Conservation (phyloP, 2,329 filamentous ascomycete species). For the Trichoderma sp. region DNA sequence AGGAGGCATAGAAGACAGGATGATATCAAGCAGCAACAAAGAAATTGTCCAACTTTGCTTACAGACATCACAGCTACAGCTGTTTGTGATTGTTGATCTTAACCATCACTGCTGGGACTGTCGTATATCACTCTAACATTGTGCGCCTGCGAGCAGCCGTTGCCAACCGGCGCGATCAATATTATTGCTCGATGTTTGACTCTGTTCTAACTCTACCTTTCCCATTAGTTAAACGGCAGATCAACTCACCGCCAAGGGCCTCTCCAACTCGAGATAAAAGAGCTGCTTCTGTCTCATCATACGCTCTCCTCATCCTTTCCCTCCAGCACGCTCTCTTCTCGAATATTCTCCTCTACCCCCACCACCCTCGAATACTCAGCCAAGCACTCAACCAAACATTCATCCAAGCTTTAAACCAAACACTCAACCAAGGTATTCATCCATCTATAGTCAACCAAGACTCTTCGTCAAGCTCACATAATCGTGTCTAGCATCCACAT, state of each 20-base stretch:
- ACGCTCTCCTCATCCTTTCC: neutral
- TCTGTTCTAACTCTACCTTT: neutral
- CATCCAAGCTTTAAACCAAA: neutral
- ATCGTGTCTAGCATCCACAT: rapidly evolving
- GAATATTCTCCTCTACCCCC: too few species aligned
- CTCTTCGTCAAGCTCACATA: neutral
- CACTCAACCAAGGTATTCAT: neutral
- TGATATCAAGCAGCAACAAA: neutral
- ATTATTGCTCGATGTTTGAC: neutral
- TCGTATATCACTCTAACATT: neutral
- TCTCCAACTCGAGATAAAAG: neutral
- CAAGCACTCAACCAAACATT: too few species aligned
- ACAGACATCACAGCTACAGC: neutral
- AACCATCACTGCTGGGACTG: neutral
- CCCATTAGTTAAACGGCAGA: neutral
- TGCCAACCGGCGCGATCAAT: neutral
- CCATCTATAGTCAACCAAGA: neutral
- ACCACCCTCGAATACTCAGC: neutral
- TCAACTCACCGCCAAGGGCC: neutral
- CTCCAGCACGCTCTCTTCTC: too few species aligned
- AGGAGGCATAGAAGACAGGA: neutral
- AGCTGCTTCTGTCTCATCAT: rapidly evolving
- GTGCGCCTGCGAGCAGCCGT: neutral
- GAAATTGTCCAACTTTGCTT: neutral
- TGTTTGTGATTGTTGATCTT: neutral